phyloP scores from a whole-genome alignment of 441 rosid species.

The Capsella rubella region DNA sequence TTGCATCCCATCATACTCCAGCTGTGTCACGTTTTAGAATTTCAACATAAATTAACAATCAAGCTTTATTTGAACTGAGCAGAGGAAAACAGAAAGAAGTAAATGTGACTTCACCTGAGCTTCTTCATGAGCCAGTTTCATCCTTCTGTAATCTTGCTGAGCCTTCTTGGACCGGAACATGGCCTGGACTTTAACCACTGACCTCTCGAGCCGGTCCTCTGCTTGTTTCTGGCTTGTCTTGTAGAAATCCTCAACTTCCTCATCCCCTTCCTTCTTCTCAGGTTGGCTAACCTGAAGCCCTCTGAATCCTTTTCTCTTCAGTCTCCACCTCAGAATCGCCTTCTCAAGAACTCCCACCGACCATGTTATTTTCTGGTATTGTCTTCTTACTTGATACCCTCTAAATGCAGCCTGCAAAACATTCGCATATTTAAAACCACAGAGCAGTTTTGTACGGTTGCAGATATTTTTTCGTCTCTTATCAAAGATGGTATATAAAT shows the following conservation, averaged over 20 bases:
- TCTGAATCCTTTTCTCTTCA: slow-evolving; percentile 92
- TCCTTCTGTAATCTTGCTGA: slow-evolving; percentile 86
- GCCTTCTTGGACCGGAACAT: slow-evolving; percentile 99
- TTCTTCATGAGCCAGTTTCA: slow-evolving; percentile 70
- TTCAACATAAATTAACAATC: background rate
- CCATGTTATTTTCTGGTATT: slow-evolving; percentile 85
- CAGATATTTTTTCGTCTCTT: background rate
- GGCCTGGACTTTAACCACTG: slow-evolving; percentile 87
- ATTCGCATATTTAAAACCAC: slow-evolving; percentile 3
- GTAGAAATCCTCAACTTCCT: slow-evolving; percentile 79
- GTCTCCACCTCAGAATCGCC: slow-evolving; percentile 93
- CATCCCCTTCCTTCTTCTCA: slow-evolving; percentile 45
- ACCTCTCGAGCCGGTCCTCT: slow-evolving; percentile 86
- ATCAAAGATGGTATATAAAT: slow-evolving; percentile 24
- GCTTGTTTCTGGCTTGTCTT: slow-evolving; percentile 85
- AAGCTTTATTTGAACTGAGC: background rate
- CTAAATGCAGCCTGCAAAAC: slow-evolving; percentile 84
- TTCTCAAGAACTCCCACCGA: slow-evolving; percentile 97
- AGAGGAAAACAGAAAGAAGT: background rate
- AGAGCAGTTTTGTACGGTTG: background rate
- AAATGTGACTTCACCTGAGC: slow-evolving; percentile 64
- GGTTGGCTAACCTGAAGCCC: slow-evolving; percentile 62
- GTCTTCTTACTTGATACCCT: slow-evolving; percentile 83
- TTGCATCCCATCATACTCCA: slow-evolving; percentile 43
- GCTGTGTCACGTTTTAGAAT: slow-evolving; percentile 16